Conservation (phyloP, 768 basidiomycete species). For the Pleurotus cornucopiae region DNA sequence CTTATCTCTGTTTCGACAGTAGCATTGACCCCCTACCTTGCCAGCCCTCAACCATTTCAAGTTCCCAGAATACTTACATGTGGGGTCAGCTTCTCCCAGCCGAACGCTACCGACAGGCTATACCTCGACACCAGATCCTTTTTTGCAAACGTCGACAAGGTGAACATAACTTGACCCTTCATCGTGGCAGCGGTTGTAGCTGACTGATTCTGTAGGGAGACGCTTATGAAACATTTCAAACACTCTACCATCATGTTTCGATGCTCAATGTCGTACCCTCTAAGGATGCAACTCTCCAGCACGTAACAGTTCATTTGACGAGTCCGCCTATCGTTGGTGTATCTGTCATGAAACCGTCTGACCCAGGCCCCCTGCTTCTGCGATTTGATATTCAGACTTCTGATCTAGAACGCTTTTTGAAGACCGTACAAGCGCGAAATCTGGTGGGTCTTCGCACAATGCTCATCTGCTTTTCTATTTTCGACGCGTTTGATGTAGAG, state of each 20-base stretch:
- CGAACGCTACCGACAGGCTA: constrained; percentile 38
- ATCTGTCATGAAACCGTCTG: constrained; percentile 16
- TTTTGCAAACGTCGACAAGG: constrained; percentile 46
- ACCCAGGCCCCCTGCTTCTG: constrained; percentile 19
- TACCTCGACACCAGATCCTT: constrained; percentile 49
- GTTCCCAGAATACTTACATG: constrained; percentile 34
- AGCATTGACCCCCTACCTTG: neutral
- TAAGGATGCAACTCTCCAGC: neutral
- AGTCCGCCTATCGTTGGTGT: constrained; percentile 16
- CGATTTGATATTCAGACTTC: constrained; percentile 33
- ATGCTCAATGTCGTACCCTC: constrained; percentile 18
- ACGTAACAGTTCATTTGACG: constrained; percentile 9
- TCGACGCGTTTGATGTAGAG: neutral
- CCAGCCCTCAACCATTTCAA: constrained; percentile 60
- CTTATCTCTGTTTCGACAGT: neutral
- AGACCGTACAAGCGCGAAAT: constrained; percentile 37
- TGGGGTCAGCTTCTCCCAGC: constrained; percentile 14
- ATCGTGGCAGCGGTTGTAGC: constrained; percentile 2
- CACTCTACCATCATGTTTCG: constrained; percentile 33
- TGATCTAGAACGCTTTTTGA: constrained; percentile 32
- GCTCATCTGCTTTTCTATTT: no score
- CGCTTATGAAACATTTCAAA: constrained; percentile 45
- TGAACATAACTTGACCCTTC: constrained; percentile 12
- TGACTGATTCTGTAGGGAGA: constrained; percentile 32
- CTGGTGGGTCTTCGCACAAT: constrained; percentile 32